Evolutionary conservation across 768 basidiomycete genomes (phyloP).

Genomic region (Tylopilus felleus): DNA sequence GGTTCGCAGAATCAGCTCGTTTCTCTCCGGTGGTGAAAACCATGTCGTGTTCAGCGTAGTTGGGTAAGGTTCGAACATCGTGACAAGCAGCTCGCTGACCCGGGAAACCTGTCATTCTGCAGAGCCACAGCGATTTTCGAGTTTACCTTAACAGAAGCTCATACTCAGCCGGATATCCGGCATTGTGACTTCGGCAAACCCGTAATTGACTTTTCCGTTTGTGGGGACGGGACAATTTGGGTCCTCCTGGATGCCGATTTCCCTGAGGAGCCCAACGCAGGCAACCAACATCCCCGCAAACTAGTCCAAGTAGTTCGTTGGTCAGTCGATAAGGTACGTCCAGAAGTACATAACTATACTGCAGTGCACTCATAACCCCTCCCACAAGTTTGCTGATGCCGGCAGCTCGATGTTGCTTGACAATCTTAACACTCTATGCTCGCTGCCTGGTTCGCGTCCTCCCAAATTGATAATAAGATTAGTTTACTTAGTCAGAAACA

Average conservation of each 20-base stretch:
- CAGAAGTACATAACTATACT: not conserved
- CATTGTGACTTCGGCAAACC: constrained; percentile 54
- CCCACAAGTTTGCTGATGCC: constrained; percentile 20
- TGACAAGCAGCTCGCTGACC: not conserved
- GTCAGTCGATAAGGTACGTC: constrained; percentile 39
- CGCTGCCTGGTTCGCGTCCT: constrained; percentile 43
- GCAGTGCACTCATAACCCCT: not conserved
- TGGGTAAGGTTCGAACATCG: constrained; percentile 49
- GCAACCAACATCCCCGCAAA: constrained; percentile 14
- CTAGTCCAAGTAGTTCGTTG: constrained; percentile 34
- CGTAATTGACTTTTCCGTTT: constrained; percentile 54
- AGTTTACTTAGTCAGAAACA: constrained; percentile 22
- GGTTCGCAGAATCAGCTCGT: constrained; percentile 52
- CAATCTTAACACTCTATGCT: constrained; percentile 44
- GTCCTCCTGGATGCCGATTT: constrained; percentile 50
- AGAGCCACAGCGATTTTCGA: constrained; percentile 72
- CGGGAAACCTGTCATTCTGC: not conserved
- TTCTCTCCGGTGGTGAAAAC: constrained; percentile 34
- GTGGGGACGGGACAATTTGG: constrained; percentile 39
- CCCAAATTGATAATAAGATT: not conserved
- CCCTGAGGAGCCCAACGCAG: constrained; percentile 12
- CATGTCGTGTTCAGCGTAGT: constrained; percentile 65
- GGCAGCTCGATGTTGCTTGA: constrained; percentile 34
- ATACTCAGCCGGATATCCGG: constrained; percentile 27
- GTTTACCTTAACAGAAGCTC: constrained; percentile 33